Base-by-base conservation (phyloP, 2,329 filamentous ascomycete species). In the Colletotrichum noveboracense region DNA sequence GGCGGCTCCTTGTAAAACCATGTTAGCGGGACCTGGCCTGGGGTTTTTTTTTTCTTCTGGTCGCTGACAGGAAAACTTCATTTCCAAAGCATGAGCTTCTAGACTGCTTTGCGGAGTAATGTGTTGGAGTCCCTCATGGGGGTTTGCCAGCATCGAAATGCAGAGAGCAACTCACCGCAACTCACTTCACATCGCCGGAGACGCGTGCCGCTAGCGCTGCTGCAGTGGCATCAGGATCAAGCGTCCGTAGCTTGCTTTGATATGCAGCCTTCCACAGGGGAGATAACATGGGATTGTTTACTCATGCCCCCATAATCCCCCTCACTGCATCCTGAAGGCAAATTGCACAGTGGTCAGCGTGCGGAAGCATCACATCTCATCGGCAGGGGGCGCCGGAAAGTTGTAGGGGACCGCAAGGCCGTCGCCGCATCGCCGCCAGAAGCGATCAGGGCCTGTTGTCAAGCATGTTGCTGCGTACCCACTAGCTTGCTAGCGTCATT, bases 41-140 rank as follows among this genome's bases (percentile, higher is more conserved):
- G 43, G 10, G 6, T 21, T 13, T 43, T 43, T 21, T 12, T 48
- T 52, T 13, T 62, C 30, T 48, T 43, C 38, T 36, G 38, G 56
- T 64, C 66, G 69, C 32, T 72, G 38, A 68, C 64, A 34, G 64
- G 26, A 48, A 65, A 65, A 30, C 55, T 64, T 75, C 73, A 75
- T 75, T 75, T 75, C 73, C 73, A 75, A 67, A 67, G 73, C 73
- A 75, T 75, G 64, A 75, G 69, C 34, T 21, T 64, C 56, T 18
- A 65, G 56, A 61, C 32, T 30, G 24, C 16, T 43, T 58, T 73
- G 69, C 73, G 73, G 69, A 75, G 70, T 64, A 67, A 43, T 30
- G 34, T 30, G 16, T 26, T 48, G 56, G 64, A 52, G 30, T 28
- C 52, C 43, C 8, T 52, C 56, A 48, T 64, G 68, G 38, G 56